These are phyloP conservation scores for Blastobotrys aristatus DNA, from an alignment of 1,139 yeast genomes.

Conservation along the genomic window DNA sequence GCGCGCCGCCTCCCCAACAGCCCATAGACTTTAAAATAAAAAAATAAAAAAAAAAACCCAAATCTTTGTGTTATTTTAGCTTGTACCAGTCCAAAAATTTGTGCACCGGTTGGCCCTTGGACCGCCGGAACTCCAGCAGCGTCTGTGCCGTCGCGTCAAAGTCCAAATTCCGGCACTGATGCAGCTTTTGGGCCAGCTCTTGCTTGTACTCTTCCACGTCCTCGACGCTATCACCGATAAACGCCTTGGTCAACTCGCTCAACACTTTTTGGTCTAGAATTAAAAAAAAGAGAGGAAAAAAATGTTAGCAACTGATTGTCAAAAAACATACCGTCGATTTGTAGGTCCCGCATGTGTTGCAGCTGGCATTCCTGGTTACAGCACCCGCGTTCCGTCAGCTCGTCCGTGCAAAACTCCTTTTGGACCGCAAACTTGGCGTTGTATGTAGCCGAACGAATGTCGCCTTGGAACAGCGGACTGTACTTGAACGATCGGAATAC, in stretches of 20 bases:
- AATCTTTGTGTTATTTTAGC: constrained; percentile 2
- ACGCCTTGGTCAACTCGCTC: constrained; percentile 22
- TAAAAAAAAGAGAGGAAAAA: background rate
- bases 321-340: constrained; percentile 22
- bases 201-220: constrained; percentile 23
- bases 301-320: background rate
- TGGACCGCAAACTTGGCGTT: constrained; percentile 23
- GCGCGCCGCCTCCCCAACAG: background rate
- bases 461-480: constrained; percentile 27
- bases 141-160: constrained; percentile 18
- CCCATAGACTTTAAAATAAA: background rate
- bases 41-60: background rate
- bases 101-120: constrained; percentile 4
- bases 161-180: constrained; percentile 3
- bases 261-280: constrained; percentile 21
- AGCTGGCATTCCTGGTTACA: constrained; percentile 23
- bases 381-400: constrained; percentile 24
- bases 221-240: constrained; percentile 23
- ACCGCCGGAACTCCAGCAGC: constrained; percentile 12
- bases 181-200: constrained; percentile 14
- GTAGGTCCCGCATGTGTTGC: constrained; percentile 30
- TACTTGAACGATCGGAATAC: constrained; percentile 29
- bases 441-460: constrained; percentile 30
- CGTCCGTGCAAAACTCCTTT: constrained; percentile 27
- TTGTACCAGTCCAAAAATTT: constrained; percentile 23